Evolutionary conservation across 768 basidiomycete genomes (phyloP).

Genomic region (Atractiella rhizophila): DNA sequence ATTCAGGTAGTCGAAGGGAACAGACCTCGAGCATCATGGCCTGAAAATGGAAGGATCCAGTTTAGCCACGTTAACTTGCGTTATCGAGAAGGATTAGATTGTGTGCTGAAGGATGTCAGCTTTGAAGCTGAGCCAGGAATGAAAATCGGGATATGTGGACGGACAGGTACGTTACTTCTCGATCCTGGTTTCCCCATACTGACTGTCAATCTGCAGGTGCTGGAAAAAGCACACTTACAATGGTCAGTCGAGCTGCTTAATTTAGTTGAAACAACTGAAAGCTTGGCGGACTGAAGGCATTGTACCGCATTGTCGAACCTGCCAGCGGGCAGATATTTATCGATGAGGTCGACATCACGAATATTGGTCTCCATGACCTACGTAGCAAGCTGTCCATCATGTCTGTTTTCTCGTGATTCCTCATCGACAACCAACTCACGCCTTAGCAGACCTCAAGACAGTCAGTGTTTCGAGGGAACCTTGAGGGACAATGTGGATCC

Average conservation of each 20-base stretch:
- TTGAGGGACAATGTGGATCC: too few relatives aligned
- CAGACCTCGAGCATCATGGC: slow-evolving; percentile 41
- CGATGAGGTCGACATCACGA: slow-evolving; percentile 31
- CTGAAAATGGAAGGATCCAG: slow-evolving; percentile 40
- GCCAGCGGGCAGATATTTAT: slow-evolving; percentile 34
- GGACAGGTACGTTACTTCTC: slow-evolving; percentile 18
- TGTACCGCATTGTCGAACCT: slow-evolving; percentile 35
- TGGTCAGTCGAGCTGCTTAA: too few relatives aligned
- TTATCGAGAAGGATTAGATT: slow-evolving; percentile 55
- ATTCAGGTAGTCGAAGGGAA: slow-evolving; percentile 11
- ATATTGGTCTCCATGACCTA: slow-evolving; percentile 31
- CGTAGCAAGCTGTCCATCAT: slow-evolving; percentile 8
- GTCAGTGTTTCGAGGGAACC: too few relatives aligned
- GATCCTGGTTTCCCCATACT: slow-evolving; percentile 31
- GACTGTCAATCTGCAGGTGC: slow-evolving; percentile 34
- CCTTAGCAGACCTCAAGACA: too few relatives aligned
- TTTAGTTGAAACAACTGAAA: too few relatives aligned
- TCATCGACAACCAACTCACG: too few relatives aligned
- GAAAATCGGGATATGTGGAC: slow-evolving; percentile 56
- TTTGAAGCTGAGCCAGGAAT: slow-evolving; percentile 46
- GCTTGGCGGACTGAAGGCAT: too few relatives aligned
- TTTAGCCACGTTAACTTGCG: slow-evolving; percentile 47
- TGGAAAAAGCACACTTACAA: slow-evolving; percentile 20
- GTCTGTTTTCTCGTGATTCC: too few relatives aligned
- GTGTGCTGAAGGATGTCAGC: slow-evolving; percentile 50